Conservation (phyloP, 176 grass and related monocot genomes). For the Canna indica region DNA sequence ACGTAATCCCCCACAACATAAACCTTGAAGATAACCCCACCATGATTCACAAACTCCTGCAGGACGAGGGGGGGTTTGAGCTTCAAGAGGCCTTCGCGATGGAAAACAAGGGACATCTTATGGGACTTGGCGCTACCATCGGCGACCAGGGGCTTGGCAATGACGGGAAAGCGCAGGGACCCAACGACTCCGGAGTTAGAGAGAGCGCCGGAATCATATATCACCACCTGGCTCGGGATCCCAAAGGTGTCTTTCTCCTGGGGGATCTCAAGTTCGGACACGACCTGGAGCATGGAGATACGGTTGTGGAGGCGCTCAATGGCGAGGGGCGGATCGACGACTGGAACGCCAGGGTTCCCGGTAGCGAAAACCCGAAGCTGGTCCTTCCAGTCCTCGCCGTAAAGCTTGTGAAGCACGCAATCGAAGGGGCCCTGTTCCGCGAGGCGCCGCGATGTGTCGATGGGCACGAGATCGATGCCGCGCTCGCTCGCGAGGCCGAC, state of each 20-base stretch:
- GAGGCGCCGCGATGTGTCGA: conserved; percentile 48
- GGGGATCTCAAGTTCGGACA: conserved; percentile 62
- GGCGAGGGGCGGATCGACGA: conserved; percentile 56
- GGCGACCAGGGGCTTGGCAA: conserved; percentile 84
- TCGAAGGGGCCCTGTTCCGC: conserved; percentile 76
- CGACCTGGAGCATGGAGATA: conserved; percentile 95
- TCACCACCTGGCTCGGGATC: conserved; percentile 75
- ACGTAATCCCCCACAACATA: conserved; percentile 75
- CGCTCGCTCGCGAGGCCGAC: conserved; percentile 29
- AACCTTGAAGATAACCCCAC: conserved; percentile 92
- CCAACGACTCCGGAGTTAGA: conserved; percentile 50
- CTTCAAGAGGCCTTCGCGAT: conserved; percentile 41
- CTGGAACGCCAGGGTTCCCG: conserved; percentile 33
- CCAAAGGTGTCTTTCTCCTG: conserved; percentile 47
- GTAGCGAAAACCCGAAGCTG: conserved; percentile 59
- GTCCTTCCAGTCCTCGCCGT: conserved; percentile 57
- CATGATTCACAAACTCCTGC: conserved; percentile 94
- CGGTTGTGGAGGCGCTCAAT: conserved; percentile 94
- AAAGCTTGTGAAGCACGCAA: conserved; percentile 82
- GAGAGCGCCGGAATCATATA: conserved; percentile 54
- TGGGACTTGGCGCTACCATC: conserved; percentile 71
- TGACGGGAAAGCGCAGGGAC: conserved; percentile 69
- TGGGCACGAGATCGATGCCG: conserved; percentile 58
- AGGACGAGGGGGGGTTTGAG: conserved; percentile 77
- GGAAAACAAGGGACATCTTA: conserved; percentile 79